phyloP scores from a whole-genome alignment of 2,329 filamentous ascomycete genomes.

The Aspergillus sp. region DNA sequence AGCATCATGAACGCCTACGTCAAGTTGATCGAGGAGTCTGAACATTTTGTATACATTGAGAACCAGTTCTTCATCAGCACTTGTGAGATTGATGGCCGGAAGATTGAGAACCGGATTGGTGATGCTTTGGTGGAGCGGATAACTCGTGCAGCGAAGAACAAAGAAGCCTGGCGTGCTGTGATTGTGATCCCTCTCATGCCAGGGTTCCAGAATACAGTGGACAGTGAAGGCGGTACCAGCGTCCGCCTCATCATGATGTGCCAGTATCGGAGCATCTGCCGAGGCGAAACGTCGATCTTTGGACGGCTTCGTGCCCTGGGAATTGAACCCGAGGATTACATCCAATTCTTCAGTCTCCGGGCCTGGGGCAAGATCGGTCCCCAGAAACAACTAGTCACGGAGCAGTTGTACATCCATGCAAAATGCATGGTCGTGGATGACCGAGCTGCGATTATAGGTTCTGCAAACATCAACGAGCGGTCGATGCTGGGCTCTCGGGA shows the following conservation, averaged over 20 bases:
- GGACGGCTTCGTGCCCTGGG: constrained; percentile 73
- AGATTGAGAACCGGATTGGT: constrained; percentile 89
- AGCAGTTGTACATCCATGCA: constrained; percentile 97
- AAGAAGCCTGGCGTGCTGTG: constrained; percentile 85
- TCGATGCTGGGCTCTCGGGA: constrained; percentile 92
- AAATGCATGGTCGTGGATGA: constrained; percentile 97
- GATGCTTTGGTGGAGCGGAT: constrained; percentile 93
- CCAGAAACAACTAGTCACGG: constrained; percentile 79
- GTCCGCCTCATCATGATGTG: constrained; percentile 95
- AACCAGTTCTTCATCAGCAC: constrained; percentile 98
- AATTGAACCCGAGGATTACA: constrained; percentile 92
- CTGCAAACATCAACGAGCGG: constrained; percentile 97
- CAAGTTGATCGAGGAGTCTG: constrained; percentile 89
- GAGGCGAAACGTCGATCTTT: constrained; percentile 89
- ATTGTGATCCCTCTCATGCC: constrained; percentile 94
- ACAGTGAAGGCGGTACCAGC: constrained; percentile 89
- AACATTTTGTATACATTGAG: constrained; percentile 98
- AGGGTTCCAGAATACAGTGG: constrained; percentile 97
- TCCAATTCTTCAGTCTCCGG: constrained; percentile 88
- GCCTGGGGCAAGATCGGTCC: constrained; percentile 89
- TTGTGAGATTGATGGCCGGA: constrained; percentile 80
- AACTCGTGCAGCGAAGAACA: constrained; percentile 75
- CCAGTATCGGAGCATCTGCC: constrained; percentile 93
- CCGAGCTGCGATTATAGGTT: constrained; percentile 87
- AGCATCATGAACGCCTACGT: constrained; percentile 96